phyloP scores from a whole-genome alignment of 768 basidiomycete genomes.

The Termitomyces sp. region DNA sequence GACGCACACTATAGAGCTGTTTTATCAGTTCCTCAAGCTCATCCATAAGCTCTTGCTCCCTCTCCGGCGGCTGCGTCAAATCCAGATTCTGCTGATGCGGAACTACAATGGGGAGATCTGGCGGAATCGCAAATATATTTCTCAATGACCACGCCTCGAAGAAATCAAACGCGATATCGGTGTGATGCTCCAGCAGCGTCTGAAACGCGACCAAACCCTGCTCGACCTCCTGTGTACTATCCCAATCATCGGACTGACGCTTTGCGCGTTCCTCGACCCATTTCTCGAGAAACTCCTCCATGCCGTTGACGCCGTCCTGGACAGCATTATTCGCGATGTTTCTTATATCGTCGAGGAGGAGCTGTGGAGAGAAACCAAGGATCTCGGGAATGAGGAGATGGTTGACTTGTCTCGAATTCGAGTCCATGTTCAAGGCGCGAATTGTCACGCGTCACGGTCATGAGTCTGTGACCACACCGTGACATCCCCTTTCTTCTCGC shows the following conservation, averaged over 20 bases:
- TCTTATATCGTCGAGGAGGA: constrained; percentile 83
- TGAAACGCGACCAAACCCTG: constrained; percentile 85
- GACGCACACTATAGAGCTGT: constrained; percentile 67
- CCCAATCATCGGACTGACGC: constrained; percentile 42
- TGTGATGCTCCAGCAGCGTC: constrained; percentile 83
- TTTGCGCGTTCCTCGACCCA: constrained; percentile 69
- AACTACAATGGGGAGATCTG: constrained; percentile 64
- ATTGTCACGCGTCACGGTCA: background rate
- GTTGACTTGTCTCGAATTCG: constrained; percentile 24
- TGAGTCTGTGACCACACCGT: background rate
- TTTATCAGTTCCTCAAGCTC: constrained; percentile 67
- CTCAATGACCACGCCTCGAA: constrained; percentile 88
- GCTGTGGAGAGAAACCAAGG: constrained; percentile 80
- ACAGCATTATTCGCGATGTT: constrained; percentile 81
- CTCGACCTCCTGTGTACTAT: constrained; percentile 66
- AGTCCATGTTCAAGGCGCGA: constrained; percentile 2
- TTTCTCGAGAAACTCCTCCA: constrained; percentile 72
- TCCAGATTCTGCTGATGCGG: constrained; percentile 76
- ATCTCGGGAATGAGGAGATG: constrained; percentile 66
- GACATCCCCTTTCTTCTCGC: too few relatives aligned
- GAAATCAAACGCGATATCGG: constrained; percentile 88
- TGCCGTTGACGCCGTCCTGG: constrained; percentile 71
- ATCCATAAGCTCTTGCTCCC: constrained; percentile 57
- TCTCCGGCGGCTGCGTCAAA: constrained; percentile 54
- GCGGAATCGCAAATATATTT: constrained; percentile 80